phyloP scores from a whole-genome alignment of 1,284 basidiomycete species.

The Rugiboletus extremiorientalis region DNA sequence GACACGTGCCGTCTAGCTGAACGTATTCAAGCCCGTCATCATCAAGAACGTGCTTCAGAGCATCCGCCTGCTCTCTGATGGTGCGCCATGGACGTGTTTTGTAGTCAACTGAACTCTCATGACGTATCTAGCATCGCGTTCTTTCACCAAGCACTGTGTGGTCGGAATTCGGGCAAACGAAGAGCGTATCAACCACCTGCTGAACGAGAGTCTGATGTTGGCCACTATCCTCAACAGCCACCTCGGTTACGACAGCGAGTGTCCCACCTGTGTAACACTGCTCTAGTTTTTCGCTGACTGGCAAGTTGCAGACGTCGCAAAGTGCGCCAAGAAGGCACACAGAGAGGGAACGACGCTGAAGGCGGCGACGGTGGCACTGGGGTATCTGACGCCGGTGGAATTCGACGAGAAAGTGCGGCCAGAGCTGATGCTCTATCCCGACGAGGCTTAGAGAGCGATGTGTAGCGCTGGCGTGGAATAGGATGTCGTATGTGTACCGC shows the following conservation, averaged over 20 bases:
- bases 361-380: constrained; percentile 88
- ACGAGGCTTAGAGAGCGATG: constrained; percentile 41
- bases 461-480: not conserved
- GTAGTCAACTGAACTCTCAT: not conserved
- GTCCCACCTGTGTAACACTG: not conserved
- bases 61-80: constrained; percentile 92
- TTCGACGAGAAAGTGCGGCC: constrained; percentile 96
- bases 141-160: constrained; percentile 97
- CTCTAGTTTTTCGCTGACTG: constrained; percentile 10
- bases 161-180: constrained; percentile 97
- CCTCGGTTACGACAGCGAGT: constrained; percentile 92
- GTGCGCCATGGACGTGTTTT: constrained; percentile 38
- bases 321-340: constrained; percentile 99
- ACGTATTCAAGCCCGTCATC: constrained; percentile 99
- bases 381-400: constrained; percentile 86
- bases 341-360: constrained; percentile 96
- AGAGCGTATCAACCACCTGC: constrained; percentile 83
- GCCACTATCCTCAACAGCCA: constrained; percentile 93
- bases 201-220: constrained; percentile 97
- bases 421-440: constrained; percentile 83
- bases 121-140: constrained; percentile 62
- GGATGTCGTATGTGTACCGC: not conserved
- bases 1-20: constrained; percentile 56
- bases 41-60: constrained; percentile 98
- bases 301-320: constrained; percentile 79